Conservation (phyloP, 73 alveolate genomes). For the Symbiodinium pilosum region DNA sequence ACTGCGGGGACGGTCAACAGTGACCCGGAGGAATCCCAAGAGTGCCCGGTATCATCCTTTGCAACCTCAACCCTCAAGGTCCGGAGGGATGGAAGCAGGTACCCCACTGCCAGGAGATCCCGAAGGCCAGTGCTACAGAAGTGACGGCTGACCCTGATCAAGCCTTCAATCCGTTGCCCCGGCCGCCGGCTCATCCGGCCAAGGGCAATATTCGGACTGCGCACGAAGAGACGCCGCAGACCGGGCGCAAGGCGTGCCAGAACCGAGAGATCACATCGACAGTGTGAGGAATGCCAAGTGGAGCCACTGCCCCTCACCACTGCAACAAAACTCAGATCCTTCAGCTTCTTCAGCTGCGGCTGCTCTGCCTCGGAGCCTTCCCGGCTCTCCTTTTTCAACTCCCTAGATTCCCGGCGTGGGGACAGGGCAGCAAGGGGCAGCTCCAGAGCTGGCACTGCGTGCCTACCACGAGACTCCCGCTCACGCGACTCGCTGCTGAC, state of each 20-base stretch:
- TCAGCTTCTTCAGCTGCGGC: constrained; percentile 19
- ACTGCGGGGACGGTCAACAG: background rate
- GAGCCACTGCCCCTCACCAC: constrained; percentile 54
- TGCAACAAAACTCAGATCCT: constrained; percentile 54
- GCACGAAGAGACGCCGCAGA: background rate
- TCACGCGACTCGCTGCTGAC: background rate
- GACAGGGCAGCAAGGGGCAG: background rate
- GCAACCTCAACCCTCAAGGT: constrained; percentile 46
- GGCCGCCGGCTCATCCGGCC: constrained; percentile 91
- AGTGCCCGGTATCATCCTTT: constrained; percentile 71
- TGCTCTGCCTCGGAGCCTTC: background rate
- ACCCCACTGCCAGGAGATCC: constrained; percentile 64
- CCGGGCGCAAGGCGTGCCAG: constrained; percentile 44
- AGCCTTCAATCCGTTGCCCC: constrained; percentile 68
- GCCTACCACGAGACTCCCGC: background rate
- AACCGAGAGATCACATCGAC: constrained; percentile 70
- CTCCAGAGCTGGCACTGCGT: background rate
- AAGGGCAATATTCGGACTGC: constrained; percentile 64
- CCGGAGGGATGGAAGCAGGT: constrained; percentile 34
- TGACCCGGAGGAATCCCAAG: constrained; percentile 46
- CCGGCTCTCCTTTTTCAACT: background rate
- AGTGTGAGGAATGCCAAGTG: constrained; percentile 70
- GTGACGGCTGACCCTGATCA: constrained; percentile 40
- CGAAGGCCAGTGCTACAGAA: constrained; percentile 69
- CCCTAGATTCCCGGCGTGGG: background rate